Evolutionary conservation across 306 rosid species (phyloP).

Genomic region (Carpinus viminea): DNA sequence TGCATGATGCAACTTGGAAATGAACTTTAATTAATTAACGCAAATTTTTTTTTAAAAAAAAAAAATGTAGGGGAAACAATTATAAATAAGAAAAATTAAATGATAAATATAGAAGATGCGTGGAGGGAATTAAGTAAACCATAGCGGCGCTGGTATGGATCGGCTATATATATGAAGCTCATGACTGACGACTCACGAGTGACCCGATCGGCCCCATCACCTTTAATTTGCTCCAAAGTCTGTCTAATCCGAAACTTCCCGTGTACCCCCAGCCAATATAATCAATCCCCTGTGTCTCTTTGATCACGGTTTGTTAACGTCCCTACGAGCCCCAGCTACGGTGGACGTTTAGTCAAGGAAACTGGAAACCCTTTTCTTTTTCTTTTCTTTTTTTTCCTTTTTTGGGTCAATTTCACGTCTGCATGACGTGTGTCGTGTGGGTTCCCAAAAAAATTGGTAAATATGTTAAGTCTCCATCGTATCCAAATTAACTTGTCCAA

Average conservation of each 20-base stretch:
- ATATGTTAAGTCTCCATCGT: no score
- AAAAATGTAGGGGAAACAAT: neutral
- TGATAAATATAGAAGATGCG: neutral
- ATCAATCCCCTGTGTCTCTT: no score
- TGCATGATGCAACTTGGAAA: neutral
- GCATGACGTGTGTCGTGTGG: neutral
- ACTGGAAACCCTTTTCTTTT: no score
- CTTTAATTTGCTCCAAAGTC: conserved; percentile 1
- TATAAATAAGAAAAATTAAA: no score
- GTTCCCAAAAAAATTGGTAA: neutral
- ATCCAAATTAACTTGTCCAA: no score
- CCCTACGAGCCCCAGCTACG: no score
- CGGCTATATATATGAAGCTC: neutral
- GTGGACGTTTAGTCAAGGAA: no score
- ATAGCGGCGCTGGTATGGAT: neutral
- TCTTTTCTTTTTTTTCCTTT: no score
- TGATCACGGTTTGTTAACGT: no score
- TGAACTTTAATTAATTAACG: no score
- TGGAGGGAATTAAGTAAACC: neutral
- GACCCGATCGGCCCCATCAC: conserved; percentile 18
- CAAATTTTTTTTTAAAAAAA: no score
- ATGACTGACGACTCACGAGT: neutral
- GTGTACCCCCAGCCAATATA: neutral
- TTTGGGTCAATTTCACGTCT: conserved; percentile 2
- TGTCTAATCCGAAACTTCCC: conserved; percentile 9